Conservation (phyloP, 225 moss, liverwort and hornwort species). For the Marchantia polymorpha region DNA sequence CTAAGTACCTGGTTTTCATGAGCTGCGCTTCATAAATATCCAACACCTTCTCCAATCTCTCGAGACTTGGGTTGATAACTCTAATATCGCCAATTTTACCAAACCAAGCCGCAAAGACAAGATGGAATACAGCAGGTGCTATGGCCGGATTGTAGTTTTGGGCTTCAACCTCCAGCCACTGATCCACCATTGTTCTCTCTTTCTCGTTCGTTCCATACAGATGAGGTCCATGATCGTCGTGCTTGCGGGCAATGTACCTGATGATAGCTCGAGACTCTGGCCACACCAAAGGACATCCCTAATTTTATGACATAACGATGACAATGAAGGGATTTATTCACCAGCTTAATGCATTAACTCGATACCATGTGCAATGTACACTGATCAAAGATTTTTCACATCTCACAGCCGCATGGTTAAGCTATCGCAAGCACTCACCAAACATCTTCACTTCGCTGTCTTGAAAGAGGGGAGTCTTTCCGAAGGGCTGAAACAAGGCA, state of each 20-base stretch:
- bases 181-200: conserved; percentile 23
- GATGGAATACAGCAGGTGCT: neutral
- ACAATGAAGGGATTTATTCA: too few species aligned
- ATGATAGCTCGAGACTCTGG: conserved; percentile 34
- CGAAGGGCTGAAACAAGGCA: conserved; percentile 39
- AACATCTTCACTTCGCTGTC: conserved; percentile 38
- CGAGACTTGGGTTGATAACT: neutral
- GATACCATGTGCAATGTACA: neutral
- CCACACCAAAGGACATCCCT: neutral
- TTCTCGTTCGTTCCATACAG: conserved; percentile 15
- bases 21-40: conserved; percentile 57
- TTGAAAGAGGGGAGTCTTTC: conserved; percentile 36
- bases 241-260: conserved; percentile 16
- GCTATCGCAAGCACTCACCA: conserved; percentile 21
- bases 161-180: conserved; percentile 32
- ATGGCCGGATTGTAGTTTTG: conserved; percentile 16
- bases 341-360: neutral
- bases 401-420: neutral
- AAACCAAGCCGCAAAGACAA: conserved; percentile 2
- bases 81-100: conserved; percentile 11
- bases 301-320: neutral
- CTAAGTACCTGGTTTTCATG: conserved; percentile 42
- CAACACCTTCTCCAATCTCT: conserved; percentile 16
- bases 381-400: neutral
- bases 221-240: conserved; percentile 15